These are phyloP conservation scores for Agrostemma githago DNA, from an alignment of 148 eudicot species.

Conservation along the genomic window DNA sequence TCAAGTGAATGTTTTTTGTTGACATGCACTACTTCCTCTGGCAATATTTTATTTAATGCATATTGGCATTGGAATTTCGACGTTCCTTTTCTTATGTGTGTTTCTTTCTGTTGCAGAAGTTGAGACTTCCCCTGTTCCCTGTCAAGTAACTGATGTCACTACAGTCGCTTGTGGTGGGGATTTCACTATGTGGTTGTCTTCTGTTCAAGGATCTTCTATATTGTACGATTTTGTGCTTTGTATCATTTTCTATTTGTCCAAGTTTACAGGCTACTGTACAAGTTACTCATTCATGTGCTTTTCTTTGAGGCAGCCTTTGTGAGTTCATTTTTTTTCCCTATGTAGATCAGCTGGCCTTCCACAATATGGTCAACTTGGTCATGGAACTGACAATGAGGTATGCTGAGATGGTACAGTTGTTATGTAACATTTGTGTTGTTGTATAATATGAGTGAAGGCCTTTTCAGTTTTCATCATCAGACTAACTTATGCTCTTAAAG, in stretches of 20 bases:
- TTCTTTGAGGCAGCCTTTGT: background rate
- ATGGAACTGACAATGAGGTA: slow-evolving; percentile 98
- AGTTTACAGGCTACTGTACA: background rate
- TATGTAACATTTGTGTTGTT: background rate
- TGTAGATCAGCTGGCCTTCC: slow-evolving; percentile 96
- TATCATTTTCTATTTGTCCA: background rate
- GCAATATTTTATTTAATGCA: background rate
- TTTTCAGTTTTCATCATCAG: background rate
- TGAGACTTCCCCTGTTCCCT: slow-evolving; percentile 79
- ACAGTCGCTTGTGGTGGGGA: slow-evolving; percentile 76
- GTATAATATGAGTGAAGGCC: background rate
- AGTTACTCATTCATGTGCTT: background rate
- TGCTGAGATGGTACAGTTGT: background rate
- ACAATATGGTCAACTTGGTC: slow-evolving; percentile 98
- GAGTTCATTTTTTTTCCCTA: slow-evolving; percentile 10
- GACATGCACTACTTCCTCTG: background rate
- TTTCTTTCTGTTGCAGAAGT: slow-evolving; percentile 47
- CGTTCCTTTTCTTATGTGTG: background rate
- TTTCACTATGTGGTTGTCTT: slow-evolving; percentile 80
- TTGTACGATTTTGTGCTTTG: slow-evolving; percentile 55
- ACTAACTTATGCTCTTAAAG: background rate
- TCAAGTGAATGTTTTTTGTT: background rate
- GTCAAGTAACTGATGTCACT: slow-evolving; percentile 69
- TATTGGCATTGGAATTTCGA: background rate
- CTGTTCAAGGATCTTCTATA: slow-evolving; percentile 79